These are phyloP conservation scores for Dillenia suffruticosa DNA, from an alignment of 164 flowering plant genomes.

Conservation along the genomic window DNA sequence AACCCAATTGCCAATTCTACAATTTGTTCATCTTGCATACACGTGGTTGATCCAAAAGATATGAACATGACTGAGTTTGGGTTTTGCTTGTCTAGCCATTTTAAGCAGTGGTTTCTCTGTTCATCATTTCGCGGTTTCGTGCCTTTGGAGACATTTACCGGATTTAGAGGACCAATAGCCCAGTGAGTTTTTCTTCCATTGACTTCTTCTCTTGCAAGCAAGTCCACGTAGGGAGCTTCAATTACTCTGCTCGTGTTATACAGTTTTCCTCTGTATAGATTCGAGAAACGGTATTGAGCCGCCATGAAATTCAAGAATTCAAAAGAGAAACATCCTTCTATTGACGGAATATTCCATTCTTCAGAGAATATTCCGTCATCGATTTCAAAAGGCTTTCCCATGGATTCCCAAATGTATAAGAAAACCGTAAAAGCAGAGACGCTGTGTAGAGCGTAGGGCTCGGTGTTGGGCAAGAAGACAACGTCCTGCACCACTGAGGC, in stretches of 20 bases:
- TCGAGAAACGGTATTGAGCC: conserved; percentile 12
- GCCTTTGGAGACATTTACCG: conserved; percentile 12
- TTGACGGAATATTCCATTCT: conserved; percentile 18
- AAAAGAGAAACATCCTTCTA: conserved; percentile 35
- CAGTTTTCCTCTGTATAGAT: conserved; percentile 26
- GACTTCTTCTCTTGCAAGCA: conserved; percentile 11
- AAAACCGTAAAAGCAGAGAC: conserved; percentile 39
- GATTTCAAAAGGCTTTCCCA: conserved; percentile 9
- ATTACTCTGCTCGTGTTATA: conserved; percentile 44
- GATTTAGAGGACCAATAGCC: conserved; percentile 65
- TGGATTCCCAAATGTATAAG: conserved; percentile 18
- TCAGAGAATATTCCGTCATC: neutral
- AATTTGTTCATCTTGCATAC: conserved; percentile 37
- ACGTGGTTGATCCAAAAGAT: conserved; percentile 54
- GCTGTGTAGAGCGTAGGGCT: conserved; percentile 45
- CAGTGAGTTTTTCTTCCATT: conserved; percentile 22
- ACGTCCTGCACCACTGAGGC: conserved; percentile 50
- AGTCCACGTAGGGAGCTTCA: conserved; percentile 38
- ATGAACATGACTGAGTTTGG: conserved; percentile 41
- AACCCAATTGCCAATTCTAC: conserved; percentile 45
- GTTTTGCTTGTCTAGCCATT: conserved; percentile 47
- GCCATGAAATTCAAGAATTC: conserved; percentile 31
- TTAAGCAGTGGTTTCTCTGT: conserved; percentile 28
- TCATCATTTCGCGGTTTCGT: neutral
- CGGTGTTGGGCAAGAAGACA: conserved; percentile 31